A percentile compares a stretch with the other conserved stretches of the same genome.
phyloP scores from a whole-genome alignment of 140 eudicot genomes.

The Artemisia princeps region DNA sequence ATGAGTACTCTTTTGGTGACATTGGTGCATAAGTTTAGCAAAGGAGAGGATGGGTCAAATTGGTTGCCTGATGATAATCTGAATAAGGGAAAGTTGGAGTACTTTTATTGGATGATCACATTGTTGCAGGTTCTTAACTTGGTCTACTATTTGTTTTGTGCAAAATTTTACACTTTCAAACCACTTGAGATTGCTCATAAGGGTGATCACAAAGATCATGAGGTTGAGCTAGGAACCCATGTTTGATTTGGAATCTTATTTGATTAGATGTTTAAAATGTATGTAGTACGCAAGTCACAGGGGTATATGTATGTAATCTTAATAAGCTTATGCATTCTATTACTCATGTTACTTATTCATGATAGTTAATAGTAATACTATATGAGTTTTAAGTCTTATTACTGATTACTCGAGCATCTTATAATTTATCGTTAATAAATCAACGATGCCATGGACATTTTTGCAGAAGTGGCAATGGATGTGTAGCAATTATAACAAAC shows the following conservation, averaged over 20 bases:
- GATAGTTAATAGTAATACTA: too few relatives aligned
- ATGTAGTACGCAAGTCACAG: too few relatives aligned
- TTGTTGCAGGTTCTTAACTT: conserved; percentile 58
- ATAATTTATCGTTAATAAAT: too few relatives aligned
- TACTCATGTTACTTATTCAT: too few relatives aligned
- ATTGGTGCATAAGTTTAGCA: conserved; percentile 55
- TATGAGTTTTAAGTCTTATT: too few relatives aligned
- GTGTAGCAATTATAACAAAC: too few relatives aligned
- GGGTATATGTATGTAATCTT: too few relatives aligned
- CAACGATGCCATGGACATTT: too few relatives aligned
- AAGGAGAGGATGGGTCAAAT: conserved; percentile 55
- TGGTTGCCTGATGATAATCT: conserved; percentile 81
- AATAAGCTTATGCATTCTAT: too few relatives aligned
- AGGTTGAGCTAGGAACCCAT: conserved; percentile 43
- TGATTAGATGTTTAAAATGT: too few relatives aligned
- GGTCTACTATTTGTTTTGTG: conserved; percentile 62
- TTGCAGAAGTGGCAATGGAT: too few relatives aligned
- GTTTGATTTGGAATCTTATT: conserved; percentile 23
- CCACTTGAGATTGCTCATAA: conserved; percentile 44
- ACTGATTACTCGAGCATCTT: too few relatives aligned
- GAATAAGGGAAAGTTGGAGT: conserved; percentile 75
- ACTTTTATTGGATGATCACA: conserved; percentile 78
- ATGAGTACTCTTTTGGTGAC: conserved; percentile 68
- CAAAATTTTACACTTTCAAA: conserved; percentile 70
- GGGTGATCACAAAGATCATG: conserved; percentile 33